phyloP scores from a whole-genome alignment of 257 asterid species.

The Fraxinus excelsior region DNA sequence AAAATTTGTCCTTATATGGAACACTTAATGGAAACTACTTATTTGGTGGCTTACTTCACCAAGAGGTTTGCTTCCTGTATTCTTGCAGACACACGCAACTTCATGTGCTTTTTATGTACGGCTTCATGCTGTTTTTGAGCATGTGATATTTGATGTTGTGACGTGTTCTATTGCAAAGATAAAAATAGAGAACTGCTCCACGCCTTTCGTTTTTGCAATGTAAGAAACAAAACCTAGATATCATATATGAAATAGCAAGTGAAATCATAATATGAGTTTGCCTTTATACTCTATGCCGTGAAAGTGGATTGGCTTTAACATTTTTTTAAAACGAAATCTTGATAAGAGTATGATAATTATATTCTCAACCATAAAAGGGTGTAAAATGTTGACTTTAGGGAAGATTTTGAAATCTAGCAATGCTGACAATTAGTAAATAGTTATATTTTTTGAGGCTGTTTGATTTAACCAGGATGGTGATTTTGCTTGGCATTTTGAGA shows the following conservation, averaged over 20 bases:
- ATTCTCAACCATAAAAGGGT: neutral
- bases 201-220: neutral
- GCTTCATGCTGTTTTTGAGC: too few relatives aligned
- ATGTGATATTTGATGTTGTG: neutral
- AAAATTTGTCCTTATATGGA: too few relatives aligned
- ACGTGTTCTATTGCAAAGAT: neutral
- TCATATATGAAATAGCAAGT: neutral
- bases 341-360: neutral
- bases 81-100: too few relatives aligned
- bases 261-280: neutral
- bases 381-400: neutral
- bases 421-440: too few relatives aligned
- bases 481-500: neutral
- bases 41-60: too few relatives aligned
- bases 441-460: too few relatives aligned
- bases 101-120: too few relatives aligned
- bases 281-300: too few relatives aligned
- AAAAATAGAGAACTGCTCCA: neutral
- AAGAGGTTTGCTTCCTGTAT: too few relatives aligned
- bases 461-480: neutral
- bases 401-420: too few relatives aligned
- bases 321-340: too few relatives aligned
- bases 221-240: neutral
- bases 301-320: neutral
- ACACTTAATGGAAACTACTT: too few relatives aligned